Conservation (phyloP, 306 rosid genomes). For the Malus sieversii region DNA sequence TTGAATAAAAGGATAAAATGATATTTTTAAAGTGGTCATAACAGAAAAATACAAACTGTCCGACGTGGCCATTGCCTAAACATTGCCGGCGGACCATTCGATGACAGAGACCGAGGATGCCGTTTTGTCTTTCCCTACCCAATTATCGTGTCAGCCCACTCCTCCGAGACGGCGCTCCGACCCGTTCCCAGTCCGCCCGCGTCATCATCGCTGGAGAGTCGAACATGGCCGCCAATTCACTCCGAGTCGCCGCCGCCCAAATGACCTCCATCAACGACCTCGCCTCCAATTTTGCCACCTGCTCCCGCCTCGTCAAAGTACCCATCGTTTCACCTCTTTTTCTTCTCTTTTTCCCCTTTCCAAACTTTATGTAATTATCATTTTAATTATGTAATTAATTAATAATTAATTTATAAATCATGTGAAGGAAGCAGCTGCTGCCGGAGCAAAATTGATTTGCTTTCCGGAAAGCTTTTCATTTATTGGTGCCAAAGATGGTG, state of each 20-base stretch:
- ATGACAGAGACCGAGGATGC: slow-evolving; percentile 1
- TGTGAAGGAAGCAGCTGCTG: slow-evolving; percentile 80
- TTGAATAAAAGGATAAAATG: too few relatives aligned
- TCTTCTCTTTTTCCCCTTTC: neutral
- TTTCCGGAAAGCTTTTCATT: slow-evolving; percentile 83
- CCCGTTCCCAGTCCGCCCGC: neutral
- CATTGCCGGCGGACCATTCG: neutral
- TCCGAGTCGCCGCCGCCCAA: slow-evolving; percentile 91
- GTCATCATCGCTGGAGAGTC: slow-evolving; percentile 19
- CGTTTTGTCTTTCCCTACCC: neutral
- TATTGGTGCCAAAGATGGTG: slow-evolving; percentile 73
- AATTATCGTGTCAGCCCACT: neutral
- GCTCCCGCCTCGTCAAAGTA: slow-evolving; percentile 74
- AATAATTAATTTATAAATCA: neutral
- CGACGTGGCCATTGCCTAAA: slow-evolving; percentile 1
- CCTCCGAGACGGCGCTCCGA: slow-evolving; percentile 4
- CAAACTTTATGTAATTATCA: neutral
- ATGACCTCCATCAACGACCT: slow-evolving; percentile 84
- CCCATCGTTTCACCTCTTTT: neutral
- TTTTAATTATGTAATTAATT: neutral
- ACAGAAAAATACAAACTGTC: neutral
- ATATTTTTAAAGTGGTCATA: too few relatives aligned
- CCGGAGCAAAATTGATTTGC: slow-evolving; percentile 81
- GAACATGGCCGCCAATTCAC: slow-evolving; percentile 55
- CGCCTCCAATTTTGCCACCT: slow-evolving; percentile 63